Evolutionary conservation across 2,329 filamentous ascomycete species (phyloP), one percentile per base, ranked within the genome.

Genomic region (Nothophaeocryptopus gaeumannii): DNA sequence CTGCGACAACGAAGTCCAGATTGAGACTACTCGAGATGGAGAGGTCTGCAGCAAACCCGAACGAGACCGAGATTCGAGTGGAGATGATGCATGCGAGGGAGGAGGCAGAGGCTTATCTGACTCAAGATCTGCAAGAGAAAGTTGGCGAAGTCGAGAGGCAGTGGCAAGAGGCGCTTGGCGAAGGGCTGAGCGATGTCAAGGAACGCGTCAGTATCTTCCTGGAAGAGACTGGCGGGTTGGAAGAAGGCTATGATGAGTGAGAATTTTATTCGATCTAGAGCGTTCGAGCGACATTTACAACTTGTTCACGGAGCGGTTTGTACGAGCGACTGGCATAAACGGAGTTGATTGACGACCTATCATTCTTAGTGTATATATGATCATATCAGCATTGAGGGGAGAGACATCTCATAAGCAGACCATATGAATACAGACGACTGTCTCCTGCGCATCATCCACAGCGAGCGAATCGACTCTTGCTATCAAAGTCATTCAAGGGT

Each of bases 71-170:
- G 26, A 67, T 72, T 1, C 72, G 70, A 33, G 65, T 63, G 26
- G 76, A 80, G 58, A 77, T 80, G 72, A 56, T 79, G 52, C 75
- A 77, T 47, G 82, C 85, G 60, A 79, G 81, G 46, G 71, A 72
- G n/a, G 78, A 79, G 41, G 88, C 95, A 69, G 86, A 87, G 63
- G 73, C 74, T 32, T 73, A 80, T 47, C 71, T 96, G 63, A 96
- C 90, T 5, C 83, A 85, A 41, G 92, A 96, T 64, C 71, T 97
- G 58, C 93, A 97, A 72, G 92, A 96, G 64, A 95, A 95, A 71
- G 93, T 96, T 2, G 82, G 85, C 30, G 82, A 91, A 56, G 88
- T 97, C 31, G 90, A 96, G 70, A 86, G 89, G 47, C 89, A 95
- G 71, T 97, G 93, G 92, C 77, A 80, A 32, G 88, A 89, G 62